Conservation (phyloP, 371 early-diverging fungal genomes). For the Actinomortierella ambigua region DNA sequence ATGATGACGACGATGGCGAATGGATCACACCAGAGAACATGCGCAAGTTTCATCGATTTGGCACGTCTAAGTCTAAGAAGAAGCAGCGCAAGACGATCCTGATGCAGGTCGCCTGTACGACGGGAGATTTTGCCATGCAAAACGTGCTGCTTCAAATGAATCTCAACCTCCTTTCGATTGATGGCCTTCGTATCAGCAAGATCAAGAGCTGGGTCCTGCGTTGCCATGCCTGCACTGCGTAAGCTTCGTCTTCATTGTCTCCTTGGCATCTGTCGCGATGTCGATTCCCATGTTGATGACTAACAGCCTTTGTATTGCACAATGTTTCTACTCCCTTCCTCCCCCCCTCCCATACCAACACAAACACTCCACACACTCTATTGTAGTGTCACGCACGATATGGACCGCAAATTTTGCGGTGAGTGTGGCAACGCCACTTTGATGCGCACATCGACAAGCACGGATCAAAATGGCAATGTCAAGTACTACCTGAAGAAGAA, state of each 20-base stretch:
- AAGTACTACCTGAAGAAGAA: constrained; percentile 87
- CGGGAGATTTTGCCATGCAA: constrained; percentile 97
- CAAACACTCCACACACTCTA: too few species aligned
- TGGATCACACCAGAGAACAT: constrained; percentile 97
- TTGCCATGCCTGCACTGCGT: constrained; percentile 95
- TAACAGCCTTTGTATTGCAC: too few species aligned
- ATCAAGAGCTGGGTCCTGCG: constrained; percentile 91
- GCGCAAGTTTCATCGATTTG: constrained; percentile 64
- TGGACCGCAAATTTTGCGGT: constrained; percentile 94
- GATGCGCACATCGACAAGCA: constrained; percentile 81
- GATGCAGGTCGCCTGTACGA: constrained; percentile 88
- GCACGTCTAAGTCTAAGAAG: constrained; percentile 52
- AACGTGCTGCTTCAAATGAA: constrained; percentile 95
- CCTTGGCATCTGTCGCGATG: too few species aligned
- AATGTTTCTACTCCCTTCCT: too few species aligned
- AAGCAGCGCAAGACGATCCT: constrained; percentile 42
- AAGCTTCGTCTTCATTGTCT: constrained; percentile 29
- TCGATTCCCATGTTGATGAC: too few species aligned
- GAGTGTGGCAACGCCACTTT: constrained; percentile 91
- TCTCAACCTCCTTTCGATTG: constrained; percentile 81
- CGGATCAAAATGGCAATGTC: constrained; percentile 82
- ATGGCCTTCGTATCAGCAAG: constrained; percentile 79
- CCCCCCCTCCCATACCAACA: too few species aligned
- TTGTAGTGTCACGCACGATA: constrained; percentile 74
- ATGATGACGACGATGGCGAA: constrained; percentile 73